Percentiles rank a stretch among this genome's conserved stretches.
Evolutionary conservation across 805 yeast genomes (phyloP).

Genomic region (Clavispora vitiphila): DNA sequence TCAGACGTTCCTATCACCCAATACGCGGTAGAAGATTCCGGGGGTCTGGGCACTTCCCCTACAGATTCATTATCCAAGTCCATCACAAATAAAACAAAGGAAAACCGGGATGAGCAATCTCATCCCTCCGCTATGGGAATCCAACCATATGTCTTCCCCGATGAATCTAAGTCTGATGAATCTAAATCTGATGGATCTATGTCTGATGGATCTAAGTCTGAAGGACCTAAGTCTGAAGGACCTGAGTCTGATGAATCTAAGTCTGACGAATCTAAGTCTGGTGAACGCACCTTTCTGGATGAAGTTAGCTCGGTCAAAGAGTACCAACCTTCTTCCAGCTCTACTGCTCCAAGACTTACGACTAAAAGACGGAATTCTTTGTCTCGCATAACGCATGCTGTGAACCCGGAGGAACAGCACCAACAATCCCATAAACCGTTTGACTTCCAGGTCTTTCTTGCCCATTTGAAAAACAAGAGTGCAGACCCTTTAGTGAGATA

Average conservation of each 20-base stretch:
- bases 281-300: not conserved
- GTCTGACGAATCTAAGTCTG: not conserved
- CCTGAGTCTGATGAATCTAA: too few species aligned
- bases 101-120: not conserved
- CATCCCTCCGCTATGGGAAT: conserved; percentile 11
- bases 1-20: not conserved
- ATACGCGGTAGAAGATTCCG: not conserved
- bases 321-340: not conserved
- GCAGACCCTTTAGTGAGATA: conserved; percentile 91
- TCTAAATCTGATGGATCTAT: not conserved
- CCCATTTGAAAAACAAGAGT: conserved; percentile 60
- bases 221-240: too few species aligned
- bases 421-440: conserved; percentile 48
- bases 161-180: too few species aligned
- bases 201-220: too few species aligned
- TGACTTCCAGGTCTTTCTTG: conserved; percentile 79
- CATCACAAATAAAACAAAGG: not conserved
- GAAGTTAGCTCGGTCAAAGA: not conserved
- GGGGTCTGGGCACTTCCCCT: not conserved
- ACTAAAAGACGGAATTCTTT: conserved; percentile 10
- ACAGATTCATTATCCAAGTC: not conserved
- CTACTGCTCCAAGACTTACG: not conserved
- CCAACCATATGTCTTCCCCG: conserved; percentile 17
- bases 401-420: conserved; percentile 32
- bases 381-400: conserved; percentile 7